Conservation (phyloP, 306 rosid species). For the Rosa rugosa region DNA sequence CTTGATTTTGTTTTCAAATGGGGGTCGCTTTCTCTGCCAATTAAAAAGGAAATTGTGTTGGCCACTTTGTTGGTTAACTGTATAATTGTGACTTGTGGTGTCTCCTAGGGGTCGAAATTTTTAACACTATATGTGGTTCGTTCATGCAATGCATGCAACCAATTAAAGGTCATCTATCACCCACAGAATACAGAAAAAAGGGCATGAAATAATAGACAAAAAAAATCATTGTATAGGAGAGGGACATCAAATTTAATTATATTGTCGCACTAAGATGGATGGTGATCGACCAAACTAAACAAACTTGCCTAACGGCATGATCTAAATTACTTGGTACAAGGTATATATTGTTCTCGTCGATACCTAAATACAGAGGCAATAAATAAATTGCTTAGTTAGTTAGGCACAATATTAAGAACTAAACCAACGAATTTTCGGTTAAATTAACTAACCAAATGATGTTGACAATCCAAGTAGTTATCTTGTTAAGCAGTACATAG, state of each 20-base stretch:
- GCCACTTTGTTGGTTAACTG: conserved; percentile 11
- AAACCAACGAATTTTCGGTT: not conserved
- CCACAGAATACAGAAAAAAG: not conserved
- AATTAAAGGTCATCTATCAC: conserved; percentile 22
- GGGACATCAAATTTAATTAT: not conserved
- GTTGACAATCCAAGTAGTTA: not conserved
- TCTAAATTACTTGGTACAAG: too few species aligned
- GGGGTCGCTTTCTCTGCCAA: not conserved
- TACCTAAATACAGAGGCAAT: not conserved
- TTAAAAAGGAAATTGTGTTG: not conserved
- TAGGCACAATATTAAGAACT: not conserved
- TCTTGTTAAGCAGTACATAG: not conserved
- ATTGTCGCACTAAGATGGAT: conserved; percentile 3
- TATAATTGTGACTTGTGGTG: not conserved
- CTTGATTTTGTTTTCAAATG: not conserved
- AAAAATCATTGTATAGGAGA: conserved; percentile 4
- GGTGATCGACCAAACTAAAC: not conserved
- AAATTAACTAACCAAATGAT: not conserved
- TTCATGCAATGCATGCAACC: conserved; percentile 24
- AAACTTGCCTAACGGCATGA: not conserved
- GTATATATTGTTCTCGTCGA: not conserved
- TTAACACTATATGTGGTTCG: not conserved
- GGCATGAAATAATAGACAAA: conserved; percentile 1
- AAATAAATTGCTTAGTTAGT: not conserved
- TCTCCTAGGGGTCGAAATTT: not conserved